Evolutionary conservation across 2,329 filamentous ascomycete genomes (phyloP), one percentile per base, ranked within the genome.

Genomic region (Elsinoe batatas): DNA sequence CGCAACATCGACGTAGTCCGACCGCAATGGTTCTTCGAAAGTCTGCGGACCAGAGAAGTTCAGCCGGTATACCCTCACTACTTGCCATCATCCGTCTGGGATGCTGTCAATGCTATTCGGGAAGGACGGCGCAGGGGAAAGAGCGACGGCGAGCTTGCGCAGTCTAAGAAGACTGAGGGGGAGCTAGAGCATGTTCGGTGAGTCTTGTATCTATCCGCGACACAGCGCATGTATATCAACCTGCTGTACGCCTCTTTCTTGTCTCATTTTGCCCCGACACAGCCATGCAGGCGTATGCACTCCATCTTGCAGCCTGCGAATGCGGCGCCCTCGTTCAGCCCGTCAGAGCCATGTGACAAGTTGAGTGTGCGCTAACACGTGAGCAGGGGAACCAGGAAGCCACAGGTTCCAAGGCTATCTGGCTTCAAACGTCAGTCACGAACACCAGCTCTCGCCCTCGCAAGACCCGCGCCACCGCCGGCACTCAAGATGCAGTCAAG

Each of bases 1-100:
- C 88, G 87, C 76, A 78, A 79, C 3, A 85, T 97, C 10, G 88
- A 90, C 1, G 82, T 91, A n/a, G 87, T 97, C 10, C 79, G 79
- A 6, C 80, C 82, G 15, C 80, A 85, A 18, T 98, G 93, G 93
- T 75, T 98, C 2, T 93, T 87, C 84, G 79, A 84, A 53, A 93
- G 87, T 61, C 82, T 96, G 51, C 75, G 77, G 54, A 68, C 65
- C 44, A 64, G 79, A 30, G 40, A 44, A 26, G 5, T 36, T 5
- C 53, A 55, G 30, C 13, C 38, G 3, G 36, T 35, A 1, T 55
- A 46, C 30, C 37, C 53, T 1, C 36, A 35, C 15, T 44, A 33
- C 26, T 38, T 55, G 17, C 53, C 53, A 11, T 7, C 20, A 8
- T 26, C 22, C 17, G n/a, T 47, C 15, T 55, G 53, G 15, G 40